These are phyloP conservation scores for Kuraishia capsulata DNA, from an alignment of 805 yeast genomes.

Conservation along the genomic window DNA sequence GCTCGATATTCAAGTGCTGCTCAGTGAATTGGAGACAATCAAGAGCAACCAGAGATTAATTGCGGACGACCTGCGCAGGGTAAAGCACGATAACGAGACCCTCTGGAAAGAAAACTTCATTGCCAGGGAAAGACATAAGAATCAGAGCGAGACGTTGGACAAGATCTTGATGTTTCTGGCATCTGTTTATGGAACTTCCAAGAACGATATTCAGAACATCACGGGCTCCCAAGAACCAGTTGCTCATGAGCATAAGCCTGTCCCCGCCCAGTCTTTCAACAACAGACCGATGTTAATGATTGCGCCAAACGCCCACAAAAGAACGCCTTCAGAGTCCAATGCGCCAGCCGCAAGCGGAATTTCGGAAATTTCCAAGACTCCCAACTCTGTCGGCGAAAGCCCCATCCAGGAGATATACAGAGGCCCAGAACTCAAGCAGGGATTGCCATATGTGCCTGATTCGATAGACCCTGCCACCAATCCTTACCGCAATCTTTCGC, in stretches of 20 bases:
- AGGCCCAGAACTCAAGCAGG: conserved; percentile 6
- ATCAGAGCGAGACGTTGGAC: conserved; percentile 82
- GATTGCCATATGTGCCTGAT: conserved; percentile 9
- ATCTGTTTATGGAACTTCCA: conserved; percentile 63
- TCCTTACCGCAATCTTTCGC: not conserved
- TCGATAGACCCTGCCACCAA: not conserved
- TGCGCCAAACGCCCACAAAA: conserved; percentile 5
- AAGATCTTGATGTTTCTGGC: conserved; percentile 84
- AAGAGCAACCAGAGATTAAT: conserved; percentile 74
- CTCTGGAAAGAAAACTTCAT: conserved; percentile 85
- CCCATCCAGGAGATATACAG: conserved; percentile 18
- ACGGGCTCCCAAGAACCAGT: not conserved
- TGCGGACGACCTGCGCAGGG: conserved; percentile 74
- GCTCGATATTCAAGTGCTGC: conserved; percentile 40
- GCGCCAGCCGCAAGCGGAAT: not conserved
- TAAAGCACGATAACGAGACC: conserved; percentile 79
- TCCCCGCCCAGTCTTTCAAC: conserved; percentile 3
- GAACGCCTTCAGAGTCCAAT: not conserved
- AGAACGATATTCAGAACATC: conserved; percentile 20
- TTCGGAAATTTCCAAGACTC: not conserved
- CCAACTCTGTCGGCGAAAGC: conserved; percentile 9
- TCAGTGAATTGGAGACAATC: conserved; percentile 67
- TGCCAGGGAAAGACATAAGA: conserved; percentile 76
- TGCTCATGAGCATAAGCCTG: not conserved
- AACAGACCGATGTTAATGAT: conserved; percentile 8